Base-by-base conservation (phyloP, 169 alveolate species). In the Cystoisospora suis region DNA sequence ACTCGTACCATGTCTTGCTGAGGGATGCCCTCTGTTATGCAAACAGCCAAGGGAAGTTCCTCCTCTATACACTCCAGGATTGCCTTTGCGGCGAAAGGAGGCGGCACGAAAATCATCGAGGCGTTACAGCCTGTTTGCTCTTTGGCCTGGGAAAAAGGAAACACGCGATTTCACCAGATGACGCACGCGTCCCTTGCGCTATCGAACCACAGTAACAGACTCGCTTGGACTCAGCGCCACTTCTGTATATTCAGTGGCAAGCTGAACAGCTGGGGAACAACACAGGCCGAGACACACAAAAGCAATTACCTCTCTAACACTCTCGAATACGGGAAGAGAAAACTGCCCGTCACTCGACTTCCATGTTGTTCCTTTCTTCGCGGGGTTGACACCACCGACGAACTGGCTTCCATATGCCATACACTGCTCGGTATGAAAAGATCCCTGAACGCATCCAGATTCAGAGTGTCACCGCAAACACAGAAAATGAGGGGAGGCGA, bases 11-110 rank as follows among this genome's bases (percentile, higher is more conserved):
- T 98, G 93, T 98, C 99, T 90, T 97, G 99, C 88, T 96, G 97
- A 36, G 99, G 99, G 92, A 98, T 98, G 75, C 99, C 99, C 93
- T 98, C 99, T 4, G 99, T 98, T 93, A 98, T 98, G 93, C 99
- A 97, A 40, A 98, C 99, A 75, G 97, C 97, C 70, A 98, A 93
- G 12, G 97, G 98, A 81, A 98, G 93, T 91, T 98, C 99, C 3
- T 99, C 99, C 93, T 98, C 99, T 23, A 97, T 95, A 36, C 99
- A 98, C 90, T 98, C 99, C 65, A 97, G 89, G 65, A 98, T 97
- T 32, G 99, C 99, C 34, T 90, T 94, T 40, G 99, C 99, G 3
- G 99, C 99, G 79, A 93, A 93, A 23, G 98, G 97, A 27, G 99
- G 99, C 32, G 99, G 99, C 15, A 98, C 99, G 93, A 97, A 98